phyloP scores from a whole-genome alignment of 306 rosid genomes.

The Ormosia emarginata region DNA sequence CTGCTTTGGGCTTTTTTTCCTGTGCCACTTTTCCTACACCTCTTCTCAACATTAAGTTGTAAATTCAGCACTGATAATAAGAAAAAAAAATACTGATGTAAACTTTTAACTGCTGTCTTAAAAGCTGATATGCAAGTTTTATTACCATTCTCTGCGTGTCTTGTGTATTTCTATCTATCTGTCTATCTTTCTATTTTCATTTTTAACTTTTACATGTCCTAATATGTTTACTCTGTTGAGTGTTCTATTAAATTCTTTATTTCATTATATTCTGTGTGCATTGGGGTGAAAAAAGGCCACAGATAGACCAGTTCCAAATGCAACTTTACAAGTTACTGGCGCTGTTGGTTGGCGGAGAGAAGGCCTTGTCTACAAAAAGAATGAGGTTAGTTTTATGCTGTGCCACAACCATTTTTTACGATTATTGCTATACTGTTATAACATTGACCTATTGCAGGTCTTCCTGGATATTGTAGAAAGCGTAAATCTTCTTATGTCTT shows the following conservation, averaged over 20 bases:
- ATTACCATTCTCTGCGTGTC: background rate
- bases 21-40: background rate
- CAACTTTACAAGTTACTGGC: conserved; percentile 92
- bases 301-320: conserved; percentile 87
- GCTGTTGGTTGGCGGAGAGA: conserved; percentile 99
- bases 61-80: background rate
- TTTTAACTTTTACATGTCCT: background rate
- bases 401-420: background rate
- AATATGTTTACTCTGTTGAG: background rate
- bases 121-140: background rate
- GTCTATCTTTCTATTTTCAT: background rate
- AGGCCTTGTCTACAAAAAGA: conserved; percentile 90
- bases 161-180: background rate
- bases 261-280: conserved; percentile 1
- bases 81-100: background rate
- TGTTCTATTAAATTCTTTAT: conserved; percentile 7
- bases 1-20: background rate
- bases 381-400: conserved; percentile 54
- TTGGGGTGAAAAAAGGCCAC: conserved; percentile 34
- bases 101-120: background rate
- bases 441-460: conserved; percentile 50
- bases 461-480: conserved; percentile 93
- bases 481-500: conserved; percentile 93
- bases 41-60: background rate
- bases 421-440: background rate